A percentile compares a stretch with the other conserved stretches of the same genome.
Conservation (phyloP, 2,329 filamentous ascomycete genomes). For the Monosporascus sp. region DNA sequence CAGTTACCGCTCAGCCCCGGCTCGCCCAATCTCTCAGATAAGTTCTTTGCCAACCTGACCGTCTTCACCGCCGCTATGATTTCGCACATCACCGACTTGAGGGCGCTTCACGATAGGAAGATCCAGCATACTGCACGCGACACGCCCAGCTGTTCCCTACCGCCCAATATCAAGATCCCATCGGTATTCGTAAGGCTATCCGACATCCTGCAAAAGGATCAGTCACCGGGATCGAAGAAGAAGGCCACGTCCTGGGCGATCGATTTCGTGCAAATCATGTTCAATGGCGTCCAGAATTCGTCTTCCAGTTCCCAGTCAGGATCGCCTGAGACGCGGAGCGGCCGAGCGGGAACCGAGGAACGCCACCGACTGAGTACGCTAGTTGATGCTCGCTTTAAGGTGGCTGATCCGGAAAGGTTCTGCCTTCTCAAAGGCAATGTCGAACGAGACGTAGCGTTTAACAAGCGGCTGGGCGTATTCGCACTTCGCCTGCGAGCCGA, state of each 20-base stretch:
- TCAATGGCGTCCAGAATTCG: slow-evolving; percentile 38
- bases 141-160: slow-evolving; percentile 32
- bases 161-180: slow-evolving; percentile 41
- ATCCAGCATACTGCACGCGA: slow-evolving; percentile 34
- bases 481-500: slow-evolving; percentile 52
- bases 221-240: slow-evolving; percentile 11
- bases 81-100: slow-evolving; percentile 42
- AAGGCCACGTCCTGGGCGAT: slow-evolving; percentile 46
- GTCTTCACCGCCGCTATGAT: slow-evolving; percentile 47
- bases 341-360: slow-evolving; percentile 1
- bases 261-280: slow-evolving; percentile 54
- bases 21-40: slow-evolving; percentile 38
- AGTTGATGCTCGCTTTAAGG: slow-evolving; percentile 49
- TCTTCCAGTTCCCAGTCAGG: not conserved
- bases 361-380: slow-evolving; percentile 31
- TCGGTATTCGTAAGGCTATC: slow-evolving; percentile 44
- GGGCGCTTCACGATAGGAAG: slow-evolving; percentile 38
- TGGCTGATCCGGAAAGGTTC: slow-evolving; percentile 49
- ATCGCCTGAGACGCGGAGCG: not conserved
- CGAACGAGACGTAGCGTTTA: slow-evolving; percentile 59
- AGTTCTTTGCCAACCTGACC: slow-evolving; percentile 48
- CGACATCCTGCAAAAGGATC: slow-evolving; percentile 28
- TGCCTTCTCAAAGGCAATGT: slow-evolving; percentile 47
- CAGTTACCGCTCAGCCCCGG: slow-evolving; percentile 38
- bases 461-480: slow-evolving; percentile 54